Evolutionary conservation across 257 asterid genomes (phyloP), one percentile per base, ranked within the genome.

Genomic region (Ajuga chamaepitys): DNA sequence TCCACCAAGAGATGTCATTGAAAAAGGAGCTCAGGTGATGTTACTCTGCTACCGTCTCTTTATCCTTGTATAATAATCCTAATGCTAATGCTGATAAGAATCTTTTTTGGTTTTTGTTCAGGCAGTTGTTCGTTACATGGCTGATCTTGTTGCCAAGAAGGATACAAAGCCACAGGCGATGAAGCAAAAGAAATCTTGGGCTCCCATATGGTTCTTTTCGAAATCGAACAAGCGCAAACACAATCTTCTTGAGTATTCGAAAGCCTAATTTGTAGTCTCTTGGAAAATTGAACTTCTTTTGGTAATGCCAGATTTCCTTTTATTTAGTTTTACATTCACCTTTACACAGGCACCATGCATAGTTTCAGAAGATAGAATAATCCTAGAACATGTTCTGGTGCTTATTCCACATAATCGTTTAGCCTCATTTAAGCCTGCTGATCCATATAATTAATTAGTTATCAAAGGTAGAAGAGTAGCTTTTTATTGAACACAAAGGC

Each of bases 51-150:
- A 4, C 44, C 20, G 1, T 25, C 13, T 24, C 57, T 62, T 12
- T 71, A 30, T 30, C 37, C n/a, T 24, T 62, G 13, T 14, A 13
- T 9, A 51, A 6, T 37, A 1, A 20, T 10, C 0, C 37, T 4
- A n/a, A 44, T 44, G 18, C 7, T 44, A 7, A 9, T 13, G 20
- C 47, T 44, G 9, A 51, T 70, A 56, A 54, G 56, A 67, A 72
- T 20, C 5, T 8, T 46, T 30, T n/a, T 40, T 50, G 52, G 41
- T 67, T n/a, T 52, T 66, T 30, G 12, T 20, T 60, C 81, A 91
- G 98, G 98, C 88, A 51, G 94, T 85, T 22, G 98, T 91, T 30
- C 77, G 74, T 52, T 86, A 83, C 80, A 85, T 91, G 88, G 88
- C 80, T 21, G 94, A 91, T 68, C 75, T 80, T 37, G 82, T 69